Base-by-base conservation (phyloP, 805 yeast genomes). In the Candida sithepensis region DNA sequence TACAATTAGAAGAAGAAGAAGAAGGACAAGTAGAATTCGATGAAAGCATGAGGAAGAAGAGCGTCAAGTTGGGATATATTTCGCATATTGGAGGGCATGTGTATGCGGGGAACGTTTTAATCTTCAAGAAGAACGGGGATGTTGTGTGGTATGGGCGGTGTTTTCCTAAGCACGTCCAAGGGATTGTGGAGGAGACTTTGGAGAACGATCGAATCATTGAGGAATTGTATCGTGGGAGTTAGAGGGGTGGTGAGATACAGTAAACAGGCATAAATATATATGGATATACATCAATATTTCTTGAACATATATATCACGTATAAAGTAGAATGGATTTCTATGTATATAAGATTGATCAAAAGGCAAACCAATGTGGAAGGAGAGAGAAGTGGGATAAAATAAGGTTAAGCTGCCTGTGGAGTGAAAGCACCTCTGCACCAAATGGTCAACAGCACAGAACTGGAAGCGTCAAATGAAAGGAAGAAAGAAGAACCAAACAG, bases 71-170 rank as follows among this genome's bases (percentile, higher is more conserved):
- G 30, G 90, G 88, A 0, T 58, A 77, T 6, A 70, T 85, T 0
- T 82, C 91, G 12, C 96, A 88, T 62, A 71, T 88, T 37, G 95
- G 96, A 1, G 96, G 96, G 0, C 96, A 88, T 61, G 87, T 75
- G 2, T 88, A 79, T 64, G 96, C 96, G 1, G 96, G 96, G 0
- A 88, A 88, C 58, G 79, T 88, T 13, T 67, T 87, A 2, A 75
- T 77, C 43, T 81, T 82, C 52, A 70, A 71, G 42, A 63, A 61
- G 10, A 60, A 66, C 28, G 76, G 79, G 1, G 70, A 71, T 41
- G 63, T 71, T 14, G 64, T 83, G 2, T 88, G 96, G 96, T 88
- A 87, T 60, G 94, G 95, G 0, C 70, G 88, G 44, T 89, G 88
- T 2, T 66, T 70, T 42, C 89, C 92, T 0, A 68, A 71, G 4